Conservation (phyloP, 441 rosid genomes). For the Gossypium gossypioides region DNA sequence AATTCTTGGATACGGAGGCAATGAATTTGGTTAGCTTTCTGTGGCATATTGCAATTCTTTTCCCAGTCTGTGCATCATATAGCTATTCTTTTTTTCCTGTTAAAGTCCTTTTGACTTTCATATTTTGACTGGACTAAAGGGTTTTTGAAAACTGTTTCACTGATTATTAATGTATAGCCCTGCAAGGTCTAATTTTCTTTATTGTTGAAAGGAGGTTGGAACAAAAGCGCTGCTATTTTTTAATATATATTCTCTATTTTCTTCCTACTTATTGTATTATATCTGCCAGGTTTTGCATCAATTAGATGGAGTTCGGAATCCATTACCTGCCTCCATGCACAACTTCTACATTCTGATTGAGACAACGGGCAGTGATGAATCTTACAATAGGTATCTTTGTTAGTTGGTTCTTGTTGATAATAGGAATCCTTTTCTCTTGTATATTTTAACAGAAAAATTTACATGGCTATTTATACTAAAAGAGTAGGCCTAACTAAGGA, state of each 20-base stretch:
- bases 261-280: slow-evolving; percentile 5
- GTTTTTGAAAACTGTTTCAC: neutral
- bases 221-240: neutral
- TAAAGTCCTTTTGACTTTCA: slow-evolving; percentile 1
- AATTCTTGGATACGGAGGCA: slow-evolving; percentile 67
- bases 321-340: slow-evolving; percentile 57
- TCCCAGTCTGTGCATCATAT: slow-evolving; percentile 1
- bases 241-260: neutral
- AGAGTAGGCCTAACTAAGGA: too few relatives aligned
- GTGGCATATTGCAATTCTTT: neutral
- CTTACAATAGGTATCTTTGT: slow-evolving; percentile 46
- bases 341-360: slow-evolving; percentile 83
- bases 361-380: slow-evolving; percentile 73
- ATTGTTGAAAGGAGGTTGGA: neutral
- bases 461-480: too few relatives aligned
- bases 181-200: neutral
- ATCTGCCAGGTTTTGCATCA: slow-evolving; percentile 53
- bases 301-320: slow-evolving; percentile 80
- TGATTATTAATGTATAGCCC: neutral
- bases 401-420: neutral
- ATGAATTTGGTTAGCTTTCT: slow-evolving; percentile 58
- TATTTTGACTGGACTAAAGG: slow-evolving; percentile 3
- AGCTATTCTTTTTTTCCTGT: slow-evolving; percentile 2
- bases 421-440: too few relatives aligned
- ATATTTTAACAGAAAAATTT: too few relatives aligned